Evolutionary conservation across 495 filamentous ascomycete species (phyloP).

Genomic region (Aspergillus wentii): DNA sequence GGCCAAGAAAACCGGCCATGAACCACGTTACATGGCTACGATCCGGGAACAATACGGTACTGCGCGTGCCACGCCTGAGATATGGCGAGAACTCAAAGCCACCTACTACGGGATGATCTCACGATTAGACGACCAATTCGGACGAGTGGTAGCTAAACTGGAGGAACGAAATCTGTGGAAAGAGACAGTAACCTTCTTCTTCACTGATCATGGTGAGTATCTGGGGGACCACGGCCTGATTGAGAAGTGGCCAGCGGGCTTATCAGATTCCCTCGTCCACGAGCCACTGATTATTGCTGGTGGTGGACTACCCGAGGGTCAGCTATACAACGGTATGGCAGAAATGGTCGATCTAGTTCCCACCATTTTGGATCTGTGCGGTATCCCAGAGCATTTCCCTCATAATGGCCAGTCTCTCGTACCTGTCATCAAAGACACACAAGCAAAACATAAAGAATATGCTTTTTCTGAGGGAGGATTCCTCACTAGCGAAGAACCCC

Average conservation of each 20-base stretch:
- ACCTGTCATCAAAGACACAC: conserved; percentile 11
- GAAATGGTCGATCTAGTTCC: conserved; percentile 28
- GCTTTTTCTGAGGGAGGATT: conserved; percentile 23
- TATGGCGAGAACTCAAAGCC: conserved; percentile 18
- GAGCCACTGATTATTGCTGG: conserved; percentile 26
- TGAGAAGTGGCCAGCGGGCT: conserved; percentile 25
- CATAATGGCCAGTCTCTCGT: conserved; percentile 21
- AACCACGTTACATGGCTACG: conserved; percentile 17
- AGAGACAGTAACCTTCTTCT: conserved; percentile 21
- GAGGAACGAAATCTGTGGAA: conserved; percentile 13
- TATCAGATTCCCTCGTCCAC: conserved; percentile 19
- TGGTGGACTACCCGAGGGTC: conserved; percentile 17
- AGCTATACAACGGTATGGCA: conserved; percentile 15
- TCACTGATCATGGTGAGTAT: conserved; percentile 23
- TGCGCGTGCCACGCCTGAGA: conserved; percentile 15
- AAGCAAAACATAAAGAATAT: conserved; percentile 14
- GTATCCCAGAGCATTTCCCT: conserved; percentile 15
- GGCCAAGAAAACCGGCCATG: conserved; percentile 16
- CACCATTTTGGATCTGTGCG: conserved; percentile 20
- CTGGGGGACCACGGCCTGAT: conserved; percentile 23
- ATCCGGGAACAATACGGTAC: conserved; percentile 19
- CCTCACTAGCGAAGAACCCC: conserved; percentile 16
- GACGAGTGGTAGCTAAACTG: conserved; percentile 9
- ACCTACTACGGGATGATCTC: conserved; percentile 26
- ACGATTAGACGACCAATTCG: conserved; percentile 20